Evolutionary conservation across 1,284 basidiomycete genomes (phyloP).

Genomic region (Cutaneotrichosporon cavernicola): DNA sequence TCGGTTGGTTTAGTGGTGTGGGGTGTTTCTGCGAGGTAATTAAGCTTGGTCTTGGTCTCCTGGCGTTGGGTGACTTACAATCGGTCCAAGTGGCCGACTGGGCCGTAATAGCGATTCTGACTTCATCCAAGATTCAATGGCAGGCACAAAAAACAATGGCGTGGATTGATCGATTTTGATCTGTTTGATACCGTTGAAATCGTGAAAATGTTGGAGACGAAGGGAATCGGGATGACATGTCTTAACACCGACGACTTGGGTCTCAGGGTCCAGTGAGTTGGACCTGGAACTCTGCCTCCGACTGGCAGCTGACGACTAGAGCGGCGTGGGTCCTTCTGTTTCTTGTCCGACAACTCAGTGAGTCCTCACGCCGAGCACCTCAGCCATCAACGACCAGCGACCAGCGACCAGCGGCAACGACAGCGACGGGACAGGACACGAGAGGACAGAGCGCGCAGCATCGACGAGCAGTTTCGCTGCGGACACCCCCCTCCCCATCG

Average conservation of each 20-base stretch:
- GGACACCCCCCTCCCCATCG: not conserved
- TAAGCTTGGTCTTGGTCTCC: not conserved
- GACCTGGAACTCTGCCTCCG: not conserved
- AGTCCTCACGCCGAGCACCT: conserved; percentile 3
- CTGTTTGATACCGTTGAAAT: not conserved
- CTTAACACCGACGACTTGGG: not conserved
- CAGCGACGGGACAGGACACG: conserved; percentile 8
- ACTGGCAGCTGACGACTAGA: not conserved
- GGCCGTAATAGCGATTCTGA: too few relatives aligned
- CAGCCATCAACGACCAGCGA: too few relatives aligned
- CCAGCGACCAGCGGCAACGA: not conserved
- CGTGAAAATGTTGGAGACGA: not conserved
- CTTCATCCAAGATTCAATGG: not conserved
- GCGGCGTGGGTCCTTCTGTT: not conserved
- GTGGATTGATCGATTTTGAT: not conserved
- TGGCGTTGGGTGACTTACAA: too few relatives aligned
- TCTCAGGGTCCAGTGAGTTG: not conserved
- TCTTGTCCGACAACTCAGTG: conserved; percentile 11
- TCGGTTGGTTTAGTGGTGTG: not conserved
- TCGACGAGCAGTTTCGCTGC: not conserved
- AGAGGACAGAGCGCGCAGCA: not conserved
- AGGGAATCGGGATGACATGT: not conserved
- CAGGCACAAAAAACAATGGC: not conserved
- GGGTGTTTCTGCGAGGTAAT: not conserved
- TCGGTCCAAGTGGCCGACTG: too few relatives aligned